phyloP scores from a whole-genome alignment of 495 filamentous ascomycete species.

The Chaetomium fimeti region DNA sequence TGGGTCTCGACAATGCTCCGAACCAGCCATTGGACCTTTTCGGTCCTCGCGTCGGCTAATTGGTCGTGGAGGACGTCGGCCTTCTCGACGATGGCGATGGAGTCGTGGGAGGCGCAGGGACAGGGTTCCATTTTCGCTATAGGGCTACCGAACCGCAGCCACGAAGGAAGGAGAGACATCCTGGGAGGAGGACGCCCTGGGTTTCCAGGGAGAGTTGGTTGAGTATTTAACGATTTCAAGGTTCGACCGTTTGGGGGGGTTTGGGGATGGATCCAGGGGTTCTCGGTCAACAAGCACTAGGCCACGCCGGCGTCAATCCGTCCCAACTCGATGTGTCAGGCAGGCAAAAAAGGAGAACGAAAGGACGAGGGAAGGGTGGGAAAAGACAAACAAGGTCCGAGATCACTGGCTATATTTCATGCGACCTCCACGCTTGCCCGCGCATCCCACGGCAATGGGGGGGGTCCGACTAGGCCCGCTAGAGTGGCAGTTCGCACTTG shows the following conservation, averaged over 20 bases:
- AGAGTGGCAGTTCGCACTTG: neutral
- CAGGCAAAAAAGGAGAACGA: neutral
- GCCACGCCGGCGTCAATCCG: neutral
- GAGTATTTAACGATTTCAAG: neutral
- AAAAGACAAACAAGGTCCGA: neutral
- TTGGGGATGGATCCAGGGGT: neutral
- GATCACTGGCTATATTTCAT: neutral
- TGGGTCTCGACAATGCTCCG: constrained; percentile 27
- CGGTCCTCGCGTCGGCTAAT: constrained; percentile 4
- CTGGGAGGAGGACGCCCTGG: neutral
- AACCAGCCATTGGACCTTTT: constrained; percentile 21
- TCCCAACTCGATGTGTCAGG: neutral
- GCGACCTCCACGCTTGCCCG: neutral
- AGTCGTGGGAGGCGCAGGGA: constrained; percentile 24
- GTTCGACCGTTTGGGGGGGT: too few species aligned
- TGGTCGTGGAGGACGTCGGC: constrained; percentile 21
- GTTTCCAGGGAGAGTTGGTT: neutral
- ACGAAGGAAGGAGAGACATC: constrained; percentile 23
- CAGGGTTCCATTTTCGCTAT: constrained; percentile 11
- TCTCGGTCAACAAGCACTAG: neutral
- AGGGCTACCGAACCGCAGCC: constrained; percentile 24
- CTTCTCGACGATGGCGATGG: constrained; percentile 31
- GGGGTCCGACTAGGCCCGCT: too few species aligned
- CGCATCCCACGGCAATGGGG: neutral
- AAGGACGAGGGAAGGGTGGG: neutral